A percentile compares a stretch with the other conserved stretches of the same genome.
Evolutionary conservation across 2,329 filamentous ascomycete genomes (phyloP).

Genomic region (Paracoccidioides brasiliensis): DNA sequence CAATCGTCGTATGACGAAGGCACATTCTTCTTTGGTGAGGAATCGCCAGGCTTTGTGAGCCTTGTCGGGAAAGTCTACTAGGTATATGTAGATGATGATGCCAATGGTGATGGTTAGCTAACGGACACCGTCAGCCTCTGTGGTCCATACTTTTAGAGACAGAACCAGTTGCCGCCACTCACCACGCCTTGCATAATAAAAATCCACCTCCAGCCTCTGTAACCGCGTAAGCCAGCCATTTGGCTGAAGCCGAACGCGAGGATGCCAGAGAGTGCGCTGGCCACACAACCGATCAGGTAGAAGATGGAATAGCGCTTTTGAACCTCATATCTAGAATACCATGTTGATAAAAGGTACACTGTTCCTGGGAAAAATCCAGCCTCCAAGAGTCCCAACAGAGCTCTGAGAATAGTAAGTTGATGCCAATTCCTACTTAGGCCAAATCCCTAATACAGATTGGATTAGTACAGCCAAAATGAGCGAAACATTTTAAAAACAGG

Average conservation of each 20-base stretch:
- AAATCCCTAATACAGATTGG: slow-evolving; percentile 8
- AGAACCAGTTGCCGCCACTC: not conserved
- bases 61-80: slow-evolving; percentile 27
- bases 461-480: not conserved
- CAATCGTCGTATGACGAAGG: slow-evolving; percentile 39
- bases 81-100: slow-evolving; percentile 20
- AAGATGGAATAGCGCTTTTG: slow-evolving; percentile 33
- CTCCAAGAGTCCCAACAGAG: slow-evolving; percentile 50
- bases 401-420: slow-evolving; percentile 15
- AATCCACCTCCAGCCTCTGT: slow-evolving; percentile 41
- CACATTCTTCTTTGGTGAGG: slow-evolving; percentile 28
- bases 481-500: not conserved
- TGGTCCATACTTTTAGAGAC: not conserved
- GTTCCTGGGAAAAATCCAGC: slow-evolving; percentile 56
- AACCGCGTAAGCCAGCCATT: slow-evolving; percentile 30
- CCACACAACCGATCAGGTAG: slow-evolving; percentile 38
- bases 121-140: not conserved
- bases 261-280: slow-evolving; percentile 37
- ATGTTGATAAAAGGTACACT: slow-evolving; percentile 60
- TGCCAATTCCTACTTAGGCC: slow-evolving; percentile 19
- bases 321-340: slow-evolving; percentile 44
- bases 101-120: slow-evolving; percentile 16
- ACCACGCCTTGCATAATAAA: slow-evolving; percentile 40
- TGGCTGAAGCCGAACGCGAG: slow-evolving; percentile 31
- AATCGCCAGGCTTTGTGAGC: slow-evolving; percentile 23